These are phyloP conservation scores for Crithidia brevicula DNA, from an alignment of 208 protist species.

Conservation along the genomic window DNA sequence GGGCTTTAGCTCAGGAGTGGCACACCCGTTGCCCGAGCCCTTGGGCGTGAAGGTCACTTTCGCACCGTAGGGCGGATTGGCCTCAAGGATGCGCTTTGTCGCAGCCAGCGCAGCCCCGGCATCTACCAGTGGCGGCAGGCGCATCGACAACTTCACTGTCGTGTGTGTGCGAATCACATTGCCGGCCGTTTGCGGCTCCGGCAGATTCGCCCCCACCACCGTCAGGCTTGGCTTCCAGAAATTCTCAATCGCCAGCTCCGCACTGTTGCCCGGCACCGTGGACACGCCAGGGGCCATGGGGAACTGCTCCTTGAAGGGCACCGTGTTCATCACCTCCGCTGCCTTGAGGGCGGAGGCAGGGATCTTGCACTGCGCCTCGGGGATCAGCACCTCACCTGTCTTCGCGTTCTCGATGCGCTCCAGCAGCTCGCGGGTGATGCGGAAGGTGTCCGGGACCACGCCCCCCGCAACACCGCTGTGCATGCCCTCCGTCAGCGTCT, in stretches of 20 bases:
- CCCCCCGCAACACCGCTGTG: constrained; percentile 93
- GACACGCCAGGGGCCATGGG: constrained; percentile 42
- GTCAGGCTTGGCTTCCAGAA: constrained; percentile 94
- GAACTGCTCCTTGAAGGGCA: constrained; percentile 73
- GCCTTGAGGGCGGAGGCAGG: constrained; percentile 50
- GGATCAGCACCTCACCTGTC: constrained; percentile 90
- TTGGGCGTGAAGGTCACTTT: constrained; percentile 80
- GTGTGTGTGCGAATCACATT: constrained; percentile 94
- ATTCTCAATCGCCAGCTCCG: constrained; percentile 84
- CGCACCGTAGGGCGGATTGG: constrained; percentile 92
- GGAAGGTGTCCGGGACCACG: constrained; percentile 95
- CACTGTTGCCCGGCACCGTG: constrained; percentile 58
- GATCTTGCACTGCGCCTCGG: constrained; percentile 89
- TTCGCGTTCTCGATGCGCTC: constrained; percentile 91
- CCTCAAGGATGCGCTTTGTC: constrained; percentile 80
- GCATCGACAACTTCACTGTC: constrained; percentile 93
- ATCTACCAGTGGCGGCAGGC: constrained; percentile 89
- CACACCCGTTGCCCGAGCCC: constrained; percentile 80
- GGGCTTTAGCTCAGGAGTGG: constrained; percentile 71
- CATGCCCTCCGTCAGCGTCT: constrained; percentile 87
- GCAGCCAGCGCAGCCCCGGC: constrained; percentile 42
- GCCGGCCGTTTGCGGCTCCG: constrained; percentile 74
- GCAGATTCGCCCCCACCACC: constrained; percentile 92
- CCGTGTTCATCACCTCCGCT: constrained; percentile 55
- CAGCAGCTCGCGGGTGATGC: constrained; percentile 88